Conservation (phyloP, 1,284 basidiomycete genomes). For the Malassezia obtusa region DNA sequence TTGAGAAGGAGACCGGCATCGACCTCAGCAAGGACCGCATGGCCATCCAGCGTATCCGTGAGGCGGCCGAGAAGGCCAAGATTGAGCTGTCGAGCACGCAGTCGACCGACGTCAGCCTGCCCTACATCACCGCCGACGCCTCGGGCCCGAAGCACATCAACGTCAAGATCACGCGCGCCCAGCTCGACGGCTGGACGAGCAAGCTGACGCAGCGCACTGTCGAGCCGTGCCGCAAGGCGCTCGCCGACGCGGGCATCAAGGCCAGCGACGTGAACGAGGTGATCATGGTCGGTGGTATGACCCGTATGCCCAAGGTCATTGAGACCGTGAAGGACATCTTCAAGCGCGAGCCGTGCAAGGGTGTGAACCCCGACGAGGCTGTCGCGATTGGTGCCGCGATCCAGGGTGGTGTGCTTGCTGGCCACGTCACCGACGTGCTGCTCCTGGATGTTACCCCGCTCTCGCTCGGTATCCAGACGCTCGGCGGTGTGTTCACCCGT, state of each 20-base stretch:
- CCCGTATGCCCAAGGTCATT: constrained; percentile 86
- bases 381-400: constrained; percentile 87
- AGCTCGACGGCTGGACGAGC: constrained; percentile 77
- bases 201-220: constrained; percentile 78
- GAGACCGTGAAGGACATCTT: constrained; percentile 89
- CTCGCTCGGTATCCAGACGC: constrained; percentile 90
- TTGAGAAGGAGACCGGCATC: constrained; percentile 83
- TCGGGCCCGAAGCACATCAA: constrained; percentile 95
- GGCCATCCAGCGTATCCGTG: constrained; percentile 98
- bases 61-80: constrained; percentile 98
- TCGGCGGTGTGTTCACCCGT: constrained; percentile 93
- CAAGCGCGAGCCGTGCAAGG: constrained; percentile 89
- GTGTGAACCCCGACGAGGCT: constrained; percentile 93
- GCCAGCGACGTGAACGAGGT: constrained; percentile 86
- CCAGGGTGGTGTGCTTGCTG: constrained; percentile 88
- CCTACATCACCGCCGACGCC: constrained; percentile 92
- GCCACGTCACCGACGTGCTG: constrained; percentile 90
- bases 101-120: constrained; percentile 84
- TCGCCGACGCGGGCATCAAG: constrained; percentile 83
- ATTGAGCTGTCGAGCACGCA: constrained; percentile 88
- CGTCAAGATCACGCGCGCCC: constrained; percentile 71
- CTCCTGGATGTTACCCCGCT: constrained; percentile 91
- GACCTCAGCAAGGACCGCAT: constrained; percentile 78
- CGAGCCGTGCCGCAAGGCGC: constrained; percentile 95
- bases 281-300: constrained; percentile 96